Evolutionary conservation across 2,329 filamentous ascomycete genomes (phyloP).

Genomic region (Fusarium compactum): DNA sequence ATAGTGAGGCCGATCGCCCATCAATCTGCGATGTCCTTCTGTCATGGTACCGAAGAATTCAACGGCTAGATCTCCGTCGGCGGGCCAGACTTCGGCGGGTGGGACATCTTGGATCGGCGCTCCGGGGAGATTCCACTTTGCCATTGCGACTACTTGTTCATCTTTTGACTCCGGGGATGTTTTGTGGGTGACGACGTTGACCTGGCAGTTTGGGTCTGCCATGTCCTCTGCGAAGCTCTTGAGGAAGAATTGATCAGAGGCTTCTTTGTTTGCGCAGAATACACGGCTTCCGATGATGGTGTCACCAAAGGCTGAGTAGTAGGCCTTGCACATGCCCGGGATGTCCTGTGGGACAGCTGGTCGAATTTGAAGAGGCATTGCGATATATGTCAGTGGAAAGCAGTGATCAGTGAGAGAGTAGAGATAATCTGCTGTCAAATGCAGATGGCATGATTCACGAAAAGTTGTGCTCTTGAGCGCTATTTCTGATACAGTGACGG

Average conservation of each 20-base stretch:
- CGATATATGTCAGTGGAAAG: neutral
- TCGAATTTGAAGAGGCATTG: conserved; percentile 51
- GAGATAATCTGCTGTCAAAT: neutral
- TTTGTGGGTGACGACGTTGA: conserved; percentile 55
- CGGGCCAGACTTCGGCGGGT: conserved; percentile 54
- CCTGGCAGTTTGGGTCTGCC: conserved; percentile 52
- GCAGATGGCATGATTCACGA: neutral
- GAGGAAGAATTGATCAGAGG: conserved; percentile 53
- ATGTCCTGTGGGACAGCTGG: conserved; percentile 57
- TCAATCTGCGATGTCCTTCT: conserved; percentile 52
- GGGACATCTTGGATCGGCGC: conserved; percentile 41
- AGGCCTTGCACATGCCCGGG: conserved; percentile 56
- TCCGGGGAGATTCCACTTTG: conserved; percentile 60
- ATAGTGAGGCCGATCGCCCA: conserved; percentile 59
- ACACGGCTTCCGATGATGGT: conserved; percentile 54
- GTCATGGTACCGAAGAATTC: conserved; percentile 57
- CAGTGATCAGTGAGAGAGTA: neutral
- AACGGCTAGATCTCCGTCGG: conserved; percentile 55
- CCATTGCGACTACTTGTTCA: conserved; percentile 57
- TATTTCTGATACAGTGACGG: conserved; percentile 1
- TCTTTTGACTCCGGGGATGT: conserved; percentile 40
- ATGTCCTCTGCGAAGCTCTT: conserved; percentile 55
- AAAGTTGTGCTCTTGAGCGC: neutral
- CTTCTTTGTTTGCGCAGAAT: conserved; percentile 50
- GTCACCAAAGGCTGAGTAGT: conserved; percentile 59